These are phyloP conservation scores for Yueomyces sinensis DNA, from an alignment of 805 yeast genomes.

Conservation along the genomic window DNA sequence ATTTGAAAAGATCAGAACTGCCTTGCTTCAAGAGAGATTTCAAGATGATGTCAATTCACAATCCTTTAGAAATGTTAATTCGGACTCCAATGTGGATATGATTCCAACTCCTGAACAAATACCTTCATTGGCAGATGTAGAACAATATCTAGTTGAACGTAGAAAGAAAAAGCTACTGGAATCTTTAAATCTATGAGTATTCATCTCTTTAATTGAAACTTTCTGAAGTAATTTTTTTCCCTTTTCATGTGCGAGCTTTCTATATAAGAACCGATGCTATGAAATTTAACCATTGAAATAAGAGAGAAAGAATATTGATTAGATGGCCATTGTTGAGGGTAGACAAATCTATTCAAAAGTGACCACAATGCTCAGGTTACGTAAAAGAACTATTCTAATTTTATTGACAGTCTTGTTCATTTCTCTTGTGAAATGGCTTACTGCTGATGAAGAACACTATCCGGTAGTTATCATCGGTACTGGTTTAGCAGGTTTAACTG, in stretches of 20 bases:
- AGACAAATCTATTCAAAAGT: too few relatives aligned
- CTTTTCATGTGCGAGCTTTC: too few relatives aligned
- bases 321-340: too few relatives aligned
- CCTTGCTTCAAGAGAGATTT: slow-evolving; percentile 3
- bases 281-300: too few relatives aligned
- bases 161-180: slow-evolving; percentile 31
- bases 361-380: too few relatives aligned
- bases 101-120: slow-evolving; percentile 1
- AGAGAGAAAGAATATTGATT: too few relatives aligned
- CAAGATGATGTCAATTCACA: slow-evolving; percentile 1
- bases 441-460: too few relatives aligned
- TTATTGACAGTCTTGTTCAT: too few relatives aligned
- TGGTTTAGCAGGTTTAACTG: slow-evolving; percentile 43
- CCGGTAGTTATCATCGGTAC: slow-evolving; percentile 39
- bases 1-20: slow-evolving; percentile 9
- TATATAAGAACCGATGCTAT: too few relatives aligned
- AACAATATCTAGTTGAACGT: slow-evolving; percentile 32
- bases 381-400: too few relatives aligned
- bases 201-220: not conserved
- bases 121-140: slow-evolving; percentile 30
- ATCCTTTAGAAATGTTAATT: not conserved
- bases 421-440: too few relatives aligned
- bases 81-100: not conserved
- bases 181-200: slow-evolving; percentile 8
- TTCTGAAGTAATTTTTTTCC: too few relatives aligned